Evolutionary conservation across 2,329 filamentous ascomycete species (phyloP).

Genomic region (Cladosporium phlei): DNA sequence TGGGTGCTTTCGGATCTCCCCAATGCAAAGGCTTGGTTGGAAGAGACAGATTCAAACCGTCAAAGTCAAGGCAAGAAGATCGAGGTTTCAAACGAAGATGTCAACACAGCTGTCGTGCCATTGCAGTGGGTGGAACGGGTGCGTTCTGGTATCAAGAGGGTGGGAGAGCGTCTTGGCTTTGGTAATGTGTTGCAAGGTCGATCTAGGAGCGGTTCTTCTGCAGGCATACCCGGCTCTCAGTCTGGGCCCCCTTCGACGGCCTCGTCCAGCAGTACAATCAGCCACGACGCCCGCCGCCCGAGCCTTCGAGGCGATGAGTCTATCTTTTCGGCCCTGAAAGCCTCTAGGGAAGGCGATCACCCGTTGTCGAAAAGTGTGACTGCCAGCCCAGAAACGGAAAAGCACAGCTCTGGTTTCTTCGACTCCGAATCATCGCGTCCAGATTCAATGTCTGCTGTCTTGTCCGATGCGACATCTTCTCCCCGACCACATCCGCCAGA

Average conservation of each 20-base stretch:
- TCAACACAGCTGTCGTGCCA: slow-evolving; percentile 84
- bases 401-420: slow-evolving; percentile 18
- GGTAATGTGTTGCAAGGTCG: slow-evolving; percentile 40
- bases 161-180: slow-evolving; percentile 40
- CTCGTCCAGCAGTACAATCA: slow-evolving; percentile 52
- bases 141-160: slow-evolving; percentile 65
- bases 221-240: slow-evolving; percentile 39
- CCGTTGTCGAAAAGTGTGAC: slow-evolving; percentile 70
- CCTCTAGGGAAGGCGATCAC: slow-evolving; percentile 57
- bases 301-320: slow-evolving; percentile 58
- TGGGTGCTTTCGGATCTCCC: slow-evolving; percentile 80
- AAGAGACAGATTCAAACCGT: slow-evolving; percentile 81
- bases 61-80: slow-evolving; percentile 78
- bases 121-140: slow-evolving; percentile 83
- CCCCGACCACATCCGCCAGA: slow-evolving; percentile 30
- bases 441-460: slow-evolving; percentile 11
- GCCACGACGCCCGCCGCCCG: slow-evolving; percentile 50
- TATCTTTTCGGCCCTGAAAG: slow-evolving; percentile 47
- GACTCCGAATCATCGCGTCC: slow-evolving; percentile 14
- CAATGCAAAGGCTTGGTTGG: slow-evolving; percentile 77
- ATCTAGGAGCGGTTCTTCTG: slow-evolving; percentile 40
- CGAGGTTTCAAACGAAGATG: slow-evolving; percentile 84
- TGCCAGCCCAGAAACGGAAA: slow-evolving; percentile 56
- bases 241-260: slow-evolving; percentile 50
- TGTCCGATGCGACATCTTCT: slow-evolving; percentile 17